These are phyloP conservation scores for Tulasnella sp. DNA, from an alignment of 768 basidiomycete genomes.

Conservation along the genomic window DNA sequence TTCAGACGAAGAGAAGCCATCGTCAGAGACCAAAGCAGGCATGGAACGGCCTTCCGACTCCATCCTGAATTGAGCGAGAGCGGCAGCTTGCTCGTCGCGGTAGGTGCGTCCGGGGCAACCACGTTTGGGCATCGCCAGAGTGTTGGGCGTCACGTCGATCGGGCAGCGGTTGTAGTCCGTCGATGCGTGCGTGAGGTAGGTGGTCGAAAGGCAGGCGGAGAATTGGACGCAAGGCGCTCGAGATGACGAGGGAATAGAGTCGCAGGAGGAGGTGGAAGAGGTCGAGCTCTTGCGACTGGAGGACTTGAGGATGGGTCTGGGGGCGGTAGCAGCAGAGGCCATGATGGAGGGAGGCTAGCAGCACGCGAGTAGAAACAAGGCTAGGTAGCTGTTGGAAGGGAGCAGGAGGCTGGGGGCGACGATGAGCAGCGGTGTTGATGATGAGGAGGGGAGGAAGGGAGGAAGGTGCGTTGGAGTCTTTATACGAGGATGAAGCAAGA, in stretches of 20 bases:
- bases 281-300: slow-evolving; percentile 32
- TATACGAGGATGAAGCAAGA: neutral
- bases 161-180: slow-evolving; percentile 32
- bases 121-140: slow-evolving; percentile 22
- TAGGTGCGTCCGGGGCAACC: slow-evolving; percentile 30
- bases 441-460: neutral
- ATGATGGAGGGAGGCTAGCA: slow-evolving; percentile 5
- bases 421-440: neutral
- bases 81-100: slow-evolving; percentile 26
- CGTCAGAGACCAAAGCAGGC: slow-evolving; percentile 24
- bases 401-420: neutral
- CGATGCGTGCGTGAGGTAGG: slow-evolving; percentile 30
- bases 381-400: slow-evolving; percentile 5
- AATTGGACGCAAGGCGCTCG: slow-evolving; percentile 28
- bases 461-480: neutral
- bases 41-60: slow-evolving; percentile 28
- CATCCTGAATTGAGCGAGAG: slow-evolving; percentile 27
- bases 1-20: slow-evolving; percentile 30
- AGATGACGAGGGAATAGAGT: slow-evolving; percentile 16
- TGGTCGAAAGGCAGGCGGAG: slow-evolving; percentile 29
- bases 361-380: neutral
- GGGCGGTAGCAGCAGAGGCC: neutral
- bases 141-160: slow-evolving; percentile 30
- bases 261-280: slow-evolving; percentile 28
- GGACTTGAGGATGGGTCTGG: slow-evolving; percentile 34